Evolutionary conservation across 192 early-diverging fungal species (phyloP).

Genomic region (Funneliformis geosporum): DNA sequence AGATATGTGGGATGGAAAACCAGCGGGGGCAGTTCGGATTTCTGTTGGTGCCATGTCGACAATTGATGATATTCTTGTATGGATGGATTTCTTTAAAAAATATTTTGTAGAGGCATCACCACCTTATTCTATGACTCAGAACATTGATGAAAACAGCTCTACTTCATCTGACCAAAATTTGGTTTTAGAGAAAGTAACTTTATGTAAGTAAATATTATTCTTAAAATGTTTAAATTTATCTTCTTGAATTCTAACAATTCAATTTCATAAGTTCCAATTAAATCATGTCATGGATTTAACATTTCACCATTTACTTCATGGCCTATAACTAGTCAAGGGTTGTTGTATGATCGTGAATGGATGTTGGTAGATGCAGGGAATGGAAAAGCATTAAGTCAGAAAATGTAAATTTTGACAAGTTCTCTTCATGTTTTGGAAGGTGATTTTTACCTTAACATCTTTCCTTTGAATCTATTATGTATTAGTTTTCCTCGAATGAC

Average conservation of each 20-base stretch:
- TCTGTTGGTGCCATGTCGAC: conserved; percentile 78
- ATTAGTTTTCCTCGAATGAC: conserved; percentile 58
- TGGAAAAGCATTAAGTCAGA: conserved; percentile 66
- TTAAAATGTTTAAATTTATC: conserved; percentile 27
- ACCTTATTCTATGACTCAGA: neutral
- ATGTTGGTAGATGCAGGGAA: conserved; percentile 57
- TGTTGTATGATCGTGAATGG: conserved; percentile 67
- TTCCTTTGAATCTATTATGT: neutral
- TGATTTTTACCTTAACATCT: neutral
- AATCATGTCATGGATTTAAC: conserved; percentile 73
- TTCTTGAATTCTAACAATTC: conserved; percentile 37
- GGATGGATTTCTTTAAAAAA: conserved; percentile 59
- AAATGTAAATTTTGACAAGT: conserved; percentile 37
- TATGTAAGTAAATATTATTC: conserved; percentile 33
- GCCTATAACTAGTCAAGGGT: conserved; percentile 56
- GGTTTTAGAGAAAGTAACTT: neutral
- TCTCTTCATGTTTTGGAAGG: neutral
- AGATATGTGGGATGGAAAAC: conserved; percentile 70
- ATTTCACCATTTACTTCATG: conserved; percentile 47
- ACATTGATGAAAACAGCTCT: conserved; percentile 27
- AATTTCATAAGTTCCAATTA: conserved; percentile 65
- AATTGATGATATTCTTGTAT: conserved; percentile 57
- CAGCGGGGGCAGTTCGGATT: conserved; percentile 71
- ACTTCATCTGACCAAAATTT: neutral
- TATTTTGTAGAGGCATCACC: conserved; percentile 52